These are phyloP conservation scores for Cladophialophora immunda DNA, from an alignment of 2,329 filamentous ascomycete genomes.

Conservation along the genomic window DNA sequence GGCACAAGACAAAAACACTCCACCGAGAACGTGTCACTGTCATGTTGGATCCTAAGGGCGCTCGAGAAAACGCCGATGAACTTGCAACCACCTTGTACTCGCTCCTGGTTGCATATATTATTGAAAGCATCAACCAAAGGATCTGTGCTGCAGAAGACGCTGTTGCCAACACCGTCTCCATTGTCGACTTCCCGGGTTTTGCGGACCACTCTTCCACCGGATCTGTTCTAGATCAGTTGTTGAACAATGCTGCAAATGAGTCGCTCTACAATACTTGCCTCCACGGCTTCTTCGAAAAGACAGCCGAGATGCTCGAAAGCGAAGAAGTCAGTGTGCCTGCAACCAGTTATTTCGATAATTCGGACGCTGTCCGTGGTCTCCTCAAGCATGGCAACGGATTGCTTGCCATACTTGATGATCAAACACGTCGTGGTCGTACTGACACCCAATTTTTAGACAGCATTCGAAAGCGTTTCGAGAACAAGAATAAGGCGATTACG, in stretches of 20 bases:
- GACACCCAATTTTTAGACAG: constrained; percentile 92
- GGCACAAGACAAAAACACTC: constrained; percentile 96
- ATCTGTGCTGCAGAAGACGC: constrained; percentile 87
- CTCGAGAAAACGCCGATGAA: constrained; percentile 90
- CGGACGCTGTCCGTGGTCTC: constrained; percentile 88
- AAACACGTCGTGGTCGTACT: constrained; percentile 86
- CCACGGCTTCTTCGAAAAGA: constrained; percentile 94
- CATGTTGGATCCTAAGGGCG: constrained; percentile 92
- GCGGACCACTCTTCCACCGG: constrained; percentile 82
- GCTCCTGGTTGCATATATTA: constrained; percentile 89
- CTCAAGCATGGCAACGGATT: constrained; percentile 93
- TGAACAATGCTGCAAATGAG: constrained; percentile 94
- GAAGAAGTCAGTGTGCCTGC: constrained; percentile 91
- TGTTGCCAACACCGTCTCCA: constrained; percentile 90
- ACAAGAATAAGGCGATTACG: constrained; percentile 89
- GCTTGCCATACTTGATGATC: constrained; percentile 93
- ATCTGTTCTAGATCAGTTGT: constrained; percentile 86
- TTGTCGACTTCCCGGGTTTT: constrained; percentile 97
- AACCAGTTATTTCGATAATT: constrained; percentile 98
- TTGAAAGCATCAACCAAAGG: constrained; percentile 90
- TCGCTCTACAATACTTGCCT: constrained; percentile 91
- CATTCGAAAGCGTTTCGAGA: constrained; percentile 89
- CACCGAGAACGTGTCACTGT: constrained; percentile 97
- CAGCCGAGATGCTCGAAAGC: constrained; percentile 89
- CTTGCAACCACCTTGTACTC: constrained; percentile 93